A percentile compares a stretch with the other conserved stretches of the same genome.
Conservation (phyloP, 148 eudicot species). For the Chenopodium berlandieri region DNA sequence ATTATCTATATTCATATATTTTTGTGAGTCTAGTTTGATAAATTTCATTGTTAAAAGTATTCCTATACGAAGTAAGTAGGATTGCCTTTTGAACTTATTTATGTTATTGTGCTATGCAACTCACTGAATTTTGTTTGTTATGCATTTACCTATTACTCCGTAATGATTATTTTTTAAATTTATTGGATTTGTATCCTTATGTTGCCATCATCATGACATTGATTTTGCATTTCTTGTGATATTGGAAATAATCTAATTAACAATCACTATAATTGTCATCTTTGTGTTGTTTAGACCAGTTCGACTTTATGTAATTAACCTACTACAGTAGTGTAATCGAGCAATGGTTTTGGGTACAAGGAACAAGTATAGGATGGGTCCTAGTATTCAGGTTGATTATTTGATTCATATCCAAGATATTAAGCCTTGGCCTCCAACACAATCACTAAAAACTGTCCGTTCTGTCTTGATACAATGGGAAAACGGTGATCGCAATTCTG, state of each 20-base stretch:
- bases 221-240: neutral
- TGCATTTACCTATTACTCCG: neutral
- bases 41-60: neutral
- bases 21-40: neutral
- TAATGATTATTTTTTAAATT: too few species aligned
- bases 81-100: neutral
- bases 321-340: neutral
- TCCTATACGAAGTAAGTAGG: neutral
- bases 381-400: conserved; percentile 66
- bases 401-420: conserved; percentile 66
- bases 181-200: neutral
- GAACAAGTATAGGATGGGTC: conserved; percentile 60
- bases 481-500: conserved; percentile 61
- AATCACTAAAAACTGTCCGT: conserved; percentile 63
- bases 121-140: neutral
- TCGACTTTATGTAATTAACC: neutral
- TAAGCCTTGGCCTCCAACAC: conserved; percentile 99
- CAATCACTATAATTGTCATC: neutral
- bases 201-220: neutral
- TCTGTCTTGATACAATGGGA: conserved; percentile 84
- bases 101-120: too few species aligned
- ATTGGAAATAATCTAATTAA: neutral
- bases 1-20: too few species aligned
- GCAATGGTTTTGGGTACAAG: conserved; percentile 67
- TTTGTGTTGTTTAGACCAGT: neutral